Conservation (phyloP, 768 basidiomycete species). For the Amyloporia xantha region DNA sequence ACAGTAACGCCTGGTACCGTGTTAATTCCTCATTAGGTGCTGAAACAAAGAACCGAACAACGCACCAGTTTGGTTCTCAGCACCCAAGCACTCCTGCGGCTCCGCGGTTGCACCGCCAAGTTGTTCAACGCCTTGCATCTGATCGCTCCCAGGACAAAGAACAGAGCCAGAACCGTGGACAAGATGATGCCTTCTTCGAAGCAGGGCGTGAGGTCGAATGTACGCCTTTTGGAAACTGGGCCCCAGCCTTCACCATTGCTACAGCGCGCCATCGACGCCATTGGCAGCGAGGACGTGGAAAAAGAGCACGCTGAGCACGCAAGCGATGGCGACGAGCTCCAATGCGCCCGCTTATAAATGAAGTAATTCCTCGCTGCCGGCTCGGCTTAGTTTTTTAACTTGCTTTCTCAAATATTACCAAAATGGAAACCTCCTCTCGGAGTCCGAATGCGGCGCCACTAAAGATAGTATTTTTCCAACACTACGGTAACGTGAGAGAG, state of each 20-base stretch:
- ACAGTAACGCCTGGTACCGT: constrained; percentile 38
- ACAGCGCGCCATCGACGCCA: constrained; percentile 27
- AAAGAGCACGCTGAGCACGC: constrained; percentile 15
- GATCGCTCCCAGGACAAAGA: constrained; percentile 38
- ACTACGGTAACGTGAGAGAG: too few species aligned
- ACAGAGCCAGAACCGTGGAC: constrained; percentile 39
- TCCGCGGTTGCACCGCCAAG: constrained; percentile 26
- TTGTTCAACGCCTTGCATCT: constrained; percentile 29
- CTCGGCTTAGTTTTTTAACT: too few species aligned
- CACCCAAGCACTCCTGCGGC: constrained; percentile 43
- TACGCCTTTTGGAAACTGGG: constrained; percentile 47
- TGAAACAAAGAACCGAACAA: constrained; percentile 9
- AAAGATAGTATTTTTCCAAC: too few species aligned
- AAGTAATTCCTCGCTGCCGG: neutral
- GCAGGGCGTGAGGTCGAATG: constrained; percentile 76
- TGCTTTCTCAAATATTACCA: too few species aligned
- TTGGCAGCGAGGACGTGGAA: constrained; percentile 18
- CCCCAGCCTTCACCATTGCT: constrained; percentile 61
- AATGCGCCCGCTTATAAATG: neutral
- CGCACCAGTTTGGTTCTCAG: constrained; percentile 65
- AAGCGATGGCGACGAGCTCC: constrained; percentile 18
- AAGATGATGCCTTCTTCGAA: constrained; percentile 72
- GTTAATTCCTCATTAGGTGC: neutral
- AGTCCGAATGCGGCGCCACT: too few species aligned
- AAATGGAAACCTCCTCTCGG: too few species aligned